Evolutionary conservation across 148 eudicot genomes (phyloP).

Genomic region (Vaccinium macrocarpon): DNA sequence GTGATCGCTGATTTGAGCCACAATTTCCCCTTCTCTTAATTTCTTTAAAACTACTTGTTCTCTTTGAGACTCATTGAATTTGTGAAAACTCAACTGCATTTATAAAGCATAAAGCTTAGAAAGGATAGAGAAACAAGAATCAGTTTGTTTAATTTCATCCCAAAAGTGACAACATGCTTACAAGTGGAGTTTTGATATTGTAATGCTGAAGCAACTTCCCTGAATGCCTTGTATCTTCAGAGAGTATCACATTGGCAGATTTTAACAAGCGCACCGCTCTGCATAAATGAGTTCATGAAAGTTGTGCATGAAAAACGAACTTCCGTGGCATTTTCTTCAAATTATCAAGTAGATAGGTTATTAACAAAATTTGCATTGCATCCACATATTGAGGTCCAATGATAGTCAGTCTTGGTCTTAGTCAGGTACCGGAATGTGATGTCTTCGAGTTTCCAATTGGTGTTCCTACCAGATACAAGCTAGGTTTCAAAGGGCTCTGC

Average conservation of each 20-base stretch:
- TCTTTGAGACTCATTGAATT: constrained; percentile 80
- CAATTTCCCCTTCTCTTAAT: constrained; percentile 68
- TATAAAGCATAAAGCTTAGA: constrained; percentile 33
- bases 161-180: constrained; percentile 33
- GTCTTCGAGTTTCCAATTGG: constrained; percentile 90
- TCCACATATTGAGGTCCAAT: background rate
- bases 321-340: background rate
- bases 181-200: constrained; percentile 79
- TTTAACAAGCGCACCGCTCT: constrained; percentile 81
- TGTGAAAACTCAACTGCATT: constrained; percentile 88
- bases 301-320: background rate
- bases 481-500: constrained; percentile 73
- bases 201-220: constrained; percentile 83
- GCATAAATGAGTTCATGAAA: constrained; percentile 15
- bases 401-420: background rate
- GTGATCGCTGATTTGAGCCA: constrained; percentile 83
- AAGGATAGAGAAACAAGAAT: constrained; percentile 3
- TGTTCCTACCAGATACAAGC: constrained; percentile 79
- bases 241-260: constrained; percentile 83
- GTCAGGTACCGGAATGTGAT: constrained; percentile 63
- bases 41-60: constrained; percentile 59
- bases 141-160: background rate
- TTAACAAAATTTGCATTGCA: background rate
- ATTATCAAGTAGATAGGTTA: background rate
- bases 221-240: constrained; percentile 91